These are phyloP conservation scores for Colletotrichum noveboracense DNA, from an alignment of 2,329 filamentous ascomycete species.

Conservation along the genomic window DNA sequence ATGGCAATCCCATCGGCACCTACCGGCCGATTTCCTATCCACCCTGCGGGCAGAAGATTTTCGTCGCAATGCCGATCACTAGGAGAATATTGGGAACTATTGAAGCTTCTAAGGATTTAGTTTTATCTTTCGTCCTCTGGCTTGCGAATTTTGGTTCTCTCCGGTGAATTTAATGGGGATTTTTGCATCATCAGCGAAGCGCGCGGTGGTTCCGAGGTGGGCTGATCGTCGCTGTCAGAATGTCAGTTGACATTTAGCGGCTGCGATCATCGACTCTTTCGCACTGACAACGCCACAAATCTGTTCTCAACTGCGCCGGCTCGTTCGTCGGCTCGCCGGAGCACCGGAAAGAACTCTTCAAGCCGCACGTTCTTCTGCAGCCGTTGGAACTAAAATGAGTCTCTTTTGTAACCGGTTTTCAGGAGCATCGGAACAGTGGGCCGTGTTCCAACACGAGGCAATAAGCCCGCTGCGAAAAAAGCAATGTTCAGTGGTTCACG, in stretches of 20 bases:
- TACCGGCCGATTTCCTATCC: neutral
- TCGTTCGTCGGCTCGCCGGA: neutral
- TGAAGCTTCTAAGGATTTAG: neutral
- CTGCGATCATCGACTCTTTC: neutral
- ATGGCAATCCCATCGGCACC: neutral
- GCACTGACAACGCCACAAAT: neutral
- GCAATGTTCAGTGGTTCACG: neutral
- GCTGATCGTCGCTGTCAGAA: neutral
- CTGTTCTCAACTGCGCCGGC: neutral
- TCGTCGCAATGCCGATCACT: neutral
- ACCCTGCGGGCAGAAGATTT: neutral
- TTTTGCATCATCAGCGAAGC: neutral
- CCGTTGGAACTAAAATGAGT: neutral
- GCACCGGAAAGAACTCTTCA: neutral
- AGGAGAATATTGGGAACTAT: neutral
- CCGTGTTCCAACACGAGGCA: neutral
- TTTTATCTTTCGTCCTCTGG: neutral
- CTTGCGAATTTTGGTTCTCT: neutral
- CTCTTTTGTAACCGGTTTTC: neutral
- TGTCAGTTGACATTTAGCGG: neutral
- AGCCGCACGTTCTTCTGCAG: neutral
- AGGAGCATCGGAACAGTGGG: neutral
- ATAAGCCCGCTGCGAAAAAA: neutral
- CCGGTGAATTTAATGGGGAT: neutral
- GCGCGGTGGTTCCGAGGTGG: neutral